Percentiles rank a stretch among this genome's conserved stretches.
phyloP scores from a whole-genome alignment of 1,284 basidiomycete species.

The Anthracocystis walkeri region DNA sequence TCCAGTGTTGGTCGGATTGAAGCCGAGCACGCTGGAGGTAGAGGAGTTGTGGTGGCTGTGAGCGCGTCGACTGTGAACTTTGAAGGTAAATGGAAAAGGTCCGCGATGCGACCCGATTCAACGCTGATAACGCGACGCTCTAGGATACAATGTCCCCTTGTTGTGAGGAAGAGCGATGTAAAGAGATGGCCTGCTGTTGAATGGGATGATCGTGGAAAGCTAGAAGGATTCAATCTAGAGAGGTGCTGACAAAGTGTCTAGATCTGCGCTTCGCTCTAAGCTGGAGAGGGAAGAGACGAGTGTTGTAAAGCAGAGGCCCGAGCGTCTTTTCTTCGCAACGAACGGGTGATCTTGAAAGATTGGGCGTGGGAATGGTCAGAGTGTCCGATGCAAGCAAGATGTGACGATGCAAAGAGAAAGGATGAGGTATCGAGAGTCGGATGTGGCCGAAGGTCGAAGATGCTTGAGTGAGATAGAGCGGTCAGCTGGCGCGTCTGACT shows the following conservation, averaged over 20 bases:
- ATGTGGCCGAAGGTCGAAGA: too few relatives aligned
- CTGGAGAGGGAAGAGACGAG: neutral
- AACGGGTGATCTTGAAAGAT: neutral
- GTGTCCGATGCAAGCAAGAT: too few relatives aligned
- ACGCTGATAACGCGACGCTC: neutral
- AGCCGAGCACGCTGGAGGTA: constrained; percentile 11
- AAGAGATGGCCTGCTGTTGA: neutral
- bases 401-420: neutral
- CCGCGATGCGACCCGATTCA: neutral
- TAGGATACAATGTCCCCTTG: neutral
- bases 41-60: neutral
- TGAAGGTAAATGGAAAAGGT: neutral
- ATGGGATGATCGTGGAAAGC: neutral
- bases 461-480: too few relatives aligned
- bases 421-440: too few relatives aligned
- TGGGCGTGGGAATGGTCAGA: neutral
- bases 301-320: neutral
- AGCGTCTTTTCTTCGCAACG: constrained; percentile 7
- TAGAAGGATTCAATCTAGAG: neutral
- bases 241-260: neutral
- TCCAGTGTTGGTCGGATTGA: constrained; percentile 18
- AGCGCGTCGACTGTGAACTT: too few relatives aligned
- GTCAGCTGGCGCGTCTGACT: neutral
- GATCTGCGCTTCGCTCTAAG: neutral
- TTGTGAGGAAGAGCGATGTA: neutral